phyloP scores from a whole-genome alignment of 108 stramenopile species.

The Cyclotella distinguenda region DNA sequence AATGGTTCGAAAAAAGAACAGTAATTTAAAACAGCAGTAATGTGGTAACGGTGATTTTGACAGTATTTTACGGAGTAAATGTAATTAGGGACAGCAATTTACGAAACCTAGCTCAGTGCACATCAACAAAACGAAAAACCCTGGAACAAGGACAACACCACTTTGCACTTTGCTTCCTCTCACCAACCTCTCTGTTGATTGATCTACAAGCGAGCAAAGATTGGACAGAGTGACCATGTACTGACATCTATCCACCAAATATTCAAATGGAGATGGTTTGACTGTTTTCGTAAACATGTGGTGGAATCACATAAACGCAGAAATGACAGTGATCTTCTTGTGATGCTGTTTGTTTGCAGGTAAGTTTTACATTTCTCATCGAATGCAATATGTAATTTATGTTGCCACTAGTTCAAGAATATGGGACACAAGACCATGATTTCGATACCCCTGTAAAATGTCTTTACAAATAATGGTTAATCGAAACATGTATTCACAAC shows the following conservation, averaged over 20 bases:
- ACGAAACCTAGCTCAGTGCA: too few relatives aligned
- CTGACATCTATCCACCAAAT: conserved; percentile 50
- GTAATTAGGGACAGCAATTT: too few relatives aligned
- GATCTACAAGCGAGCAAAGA: conserved; percentile 48
- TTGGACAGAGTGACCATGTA: conserved; percentile 73
- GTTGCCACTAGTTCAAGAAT: too few relatives aligned
- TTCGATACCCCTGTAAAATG: background rate
- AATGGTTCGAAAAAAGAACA: too few relatives aligned
- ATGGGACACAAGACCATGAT: too few relatives aligned
- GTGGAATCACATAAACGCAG: conserved; percentile 9
- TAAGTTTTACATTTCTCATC: conserved; percentile 29
- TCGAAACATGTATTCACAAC: background rate
- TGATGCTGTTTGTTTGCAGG: conserved; percentile 75
- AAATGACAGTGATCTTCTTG: conserved; percentile 35
- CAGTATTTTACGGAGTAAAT: too few relatives aligned
- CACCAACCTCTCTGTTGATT: conserved; percentile 68
- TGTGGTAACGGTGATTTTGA: too few relatives aligned
- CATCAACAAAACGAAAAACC: too few relatives aligned
- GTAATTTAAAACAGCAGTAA: too few relatives aligned
- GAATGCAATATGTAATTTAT: background rate
- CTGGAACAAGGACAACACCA: too few relatives aligned
- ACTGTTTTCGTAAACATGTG: conserved; percentile 54
- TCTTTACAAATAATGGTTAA: background rate
- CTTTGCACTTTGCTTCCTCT: conserved; percentile 50
- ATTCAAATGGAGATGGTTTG: conserved; percentile 75